A percentile compares a stretch with the other conserved stretches of the same genome.
phyloP scores from a whole-genome alignment of 306 rosid genomes.

The Lithocarpus polystachyus region DNA sequence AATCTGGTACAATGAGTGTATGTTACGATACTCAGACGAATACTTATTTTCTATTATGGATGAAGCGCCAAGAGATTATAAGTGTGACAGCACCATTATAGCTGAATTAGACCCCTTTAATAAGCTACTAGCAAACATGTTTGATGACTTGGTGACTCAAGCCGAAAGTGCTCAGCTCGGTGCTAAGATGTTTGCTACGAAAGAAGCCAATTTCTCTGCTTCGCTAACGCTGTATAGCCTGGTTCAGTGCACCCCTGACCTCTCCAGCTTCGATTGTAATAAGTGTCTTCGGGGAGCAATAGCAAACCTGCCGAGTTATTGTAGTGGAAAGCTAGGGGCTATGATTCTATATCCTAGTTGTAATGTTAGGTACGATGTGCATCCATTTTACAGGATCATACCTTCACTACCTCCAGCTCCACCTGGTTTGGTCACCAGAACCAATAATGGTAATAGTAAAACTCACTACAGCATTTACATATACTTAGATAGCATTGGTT shows the following conservation, averaged over 20 bases:
- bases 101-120: neutral
- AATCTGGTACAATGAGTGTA: constrained; percentile 22
- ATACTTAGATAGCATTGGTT: too few species aligned
- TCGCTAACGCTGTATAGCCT: constrained; percentile 14
- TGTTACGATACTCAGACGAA: constrained; percentile 16
- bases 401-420: too few species aligned
- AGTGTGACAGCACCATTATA: neutral
- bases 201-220: neutral
- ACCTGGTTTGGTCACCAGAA: neutral
- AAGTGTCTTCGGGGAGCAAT: constrained; percentile 10
- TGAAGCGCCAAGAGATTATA: rapidly evolving
- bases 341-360: constrained; percentile 27
- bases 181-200: neutral
- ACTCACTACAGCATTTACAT: too few species aligned
- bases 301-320: neutral
- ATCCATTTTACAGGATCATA: neutral
- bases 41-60: neutral
- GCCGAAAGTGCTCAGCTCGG: neutral
- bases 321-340: constrained; percentile 16
- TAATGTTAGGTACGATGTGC: constrained; percentile 23
- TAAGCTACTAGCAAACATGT: neutral
- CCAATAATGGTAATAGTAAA: too few species aligned
- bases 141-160: neutral
- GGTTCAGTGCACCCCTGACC: constrained; percentile 37
- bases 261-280: constrained; percentile 8